Percentiles rank a stretch among this genome's conserved stretches.
Evolutionary conservation across 2,329 filamentous ascomycete species (phyloP).

Genomic region (Phialemoniopsis sp.): DNA sequence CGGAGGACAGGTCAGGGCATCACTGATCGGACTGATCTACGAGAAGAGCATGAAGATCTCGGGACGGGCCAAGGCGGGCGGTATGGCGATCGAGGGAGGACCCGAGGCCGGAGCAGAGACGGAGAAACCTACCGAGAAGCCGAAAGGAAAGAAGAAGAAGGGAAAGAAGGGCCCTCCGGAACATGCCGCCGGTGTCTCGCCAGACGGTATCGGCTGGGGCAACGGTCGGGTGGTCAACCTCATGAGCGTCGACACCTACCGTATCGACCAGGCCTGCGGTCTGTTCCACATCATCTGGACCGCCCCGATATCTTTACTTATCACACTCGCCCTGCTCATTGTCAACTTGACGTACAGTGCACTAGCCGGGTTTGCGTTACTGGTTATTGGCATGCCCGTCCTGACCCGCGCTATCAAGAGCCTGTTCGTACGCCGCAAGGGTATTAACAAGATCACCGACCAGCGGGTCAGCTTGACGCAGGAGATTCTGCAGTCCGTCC

Average conservation of each 20-base stretch:
- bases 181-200: constrained; percentile 45
- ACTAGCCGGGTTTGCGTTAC: constrained; percentile 78
- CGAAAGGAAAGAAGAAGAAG: constrained; percentile 23
- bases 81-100: constrained; percentile 32
- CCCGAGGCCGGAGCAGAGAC: constrained; percentile 44
- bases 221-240: constrained; percentile 90
- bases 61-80: constrained; percentile 81
- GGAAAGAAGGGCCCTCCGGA: constrained; percentile 32
- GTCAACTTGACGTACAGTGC: constrained; percentile 90
- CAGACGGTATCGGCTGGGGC: constrained; percentile 79
- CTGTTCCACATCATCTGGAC: constrained; percentile 93
- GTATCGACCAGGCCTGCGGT: constrained; percentile 81
- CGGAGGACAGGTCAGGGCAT: constrained; percentile 76
- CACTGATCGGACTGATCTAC: constrained; percentile 82
- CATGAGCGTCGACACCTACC: constrained; percentile 94
- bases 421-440: constrained; percentile 69
- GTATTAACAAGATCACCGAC: constrained; percentile 92
- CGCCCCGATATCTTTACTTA: constrained; percentile 69
- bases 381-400: constrained; percentile 73
- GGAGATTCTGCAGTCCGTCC: constrained; percentile 84
- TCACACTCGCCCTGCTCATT: constrained; percentile 76
- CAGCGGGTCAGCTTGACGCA: constrained; percentile 87
- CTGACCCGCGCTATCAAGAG: constrained; percentile 73
- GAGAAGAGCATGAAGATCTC: constrained; percentile 91
- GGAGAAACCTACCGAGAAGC: constrained; percentile 40